phyloP scores from a whole-genome alignment of 179 eudicot species.

The Beta lomatogona region DNA sequence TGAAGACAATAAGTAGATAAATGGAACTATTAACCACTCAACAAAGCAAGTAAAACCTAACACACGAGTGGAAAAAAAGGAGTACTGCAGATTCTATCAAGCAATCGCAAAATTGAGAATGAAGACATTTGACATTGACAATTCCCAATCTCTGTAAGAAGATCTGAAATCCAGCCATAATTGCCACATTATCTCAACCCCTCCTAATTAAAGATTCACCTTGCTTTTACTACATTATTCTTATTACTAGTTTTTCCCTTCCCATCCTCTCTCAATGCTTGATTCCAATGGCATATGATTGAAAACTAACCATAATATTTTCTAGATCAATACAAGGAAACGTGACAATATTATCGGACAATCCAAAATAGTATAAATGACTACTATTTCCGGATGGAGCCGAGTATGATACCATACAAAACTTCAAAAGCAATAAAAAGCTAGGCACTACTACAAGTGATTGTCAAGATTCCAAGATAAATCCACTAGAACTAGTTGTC shows the following conservation, averaged over 20 bases:
- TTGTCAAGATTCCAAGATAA: constrained; percentile 1
- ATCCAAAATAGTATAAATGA: no score
- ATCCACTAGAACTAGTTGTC: neutral
- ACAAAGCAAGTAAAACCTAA: neutral
- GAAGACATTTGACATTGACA: neutral
- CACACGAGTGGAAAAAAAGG: neutral
- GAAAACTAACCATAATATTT: no score
- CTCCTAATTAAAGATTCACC: no score
- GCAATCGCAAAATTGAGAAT: neutral
- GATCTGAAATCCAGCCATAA: neutral
- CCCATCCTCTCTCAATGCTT: no score
- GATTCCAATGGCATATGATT: no score
- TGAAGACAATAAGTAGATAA: neutral
- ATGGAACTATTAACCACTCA: neutral
- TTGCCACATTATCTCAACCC: no score
- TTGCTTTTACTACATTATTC: no score
- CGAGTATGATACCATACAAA: no score
- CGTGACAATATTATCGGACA: no score
- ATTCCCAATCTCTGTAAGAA: neutral
- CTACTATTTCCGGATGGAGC: no score
- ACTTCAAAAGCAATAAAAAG: neutral
- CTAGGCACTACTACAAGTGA: neutral
- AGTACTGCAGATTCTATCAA: neutral
- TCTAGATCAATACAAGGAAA: no score
- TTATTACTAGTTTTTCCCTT: no score